Evolutionary conservation across 106 monocot species (phyloP), one percentile per base, ranked within the genome.

Genomic region (Dendrobium huoshanense): DNA sequence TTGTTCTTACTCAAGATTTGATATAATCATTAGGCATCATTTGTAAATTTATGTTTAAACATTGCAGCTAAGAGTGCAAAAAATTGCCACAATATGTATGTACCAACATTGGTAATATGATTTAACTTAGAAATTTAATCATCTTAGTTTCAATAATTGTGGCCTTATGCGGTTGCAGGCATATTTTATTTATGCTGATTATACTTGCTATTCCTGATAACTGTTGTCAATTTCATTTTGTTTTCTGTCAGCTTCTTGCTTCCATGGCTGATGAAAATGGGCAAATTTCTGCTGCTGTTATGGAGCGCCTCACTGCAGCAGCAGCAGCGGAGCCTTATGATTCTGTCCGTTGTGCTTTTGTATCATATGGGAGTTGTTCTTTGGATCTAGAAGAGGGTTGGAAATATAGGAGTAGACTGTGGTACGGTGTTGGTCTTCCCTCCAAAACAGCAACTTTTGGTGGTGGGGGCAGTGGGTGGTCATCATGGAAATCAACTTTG

Each of bases 191-290:
- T 76, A 24, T 76, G 41, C 25, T 74, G 76, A 27, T 76, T 49
- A 22, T 44, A 49, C 9, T 47, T 76, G 7, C 49, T 44, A 20
- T 75, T 73, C 31, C 11, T 76, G 8, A 42, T 24, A 48, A 49
- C 24, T 78, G 58, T 41, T 51, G 9, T 54, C 27, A 51, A 77
- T 59, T 33, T 59, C 37, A 59, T 40, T 55, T 58, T 40, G 33
- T 19, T 7, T 78, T 48, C 40, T 49, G 41, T 79, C 87, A 98
- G 97, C 92, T 94, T 87, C 94, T 98, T 86, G 87, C 94, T 51
- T 94, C 97, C 41, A 98, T 98, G 97, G 94, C 97, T 85, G 97
- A 98, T 86, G 92, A 87, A 82, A 92, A 98, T 81, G 97, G 97
- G 41, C 92, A 98, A 90, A 92, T 98, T 83, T 94, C 94, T 86